Evolutionary conservation across 805 yeast species (phyloP).

Genomic region (Candida piceae): DNA sequence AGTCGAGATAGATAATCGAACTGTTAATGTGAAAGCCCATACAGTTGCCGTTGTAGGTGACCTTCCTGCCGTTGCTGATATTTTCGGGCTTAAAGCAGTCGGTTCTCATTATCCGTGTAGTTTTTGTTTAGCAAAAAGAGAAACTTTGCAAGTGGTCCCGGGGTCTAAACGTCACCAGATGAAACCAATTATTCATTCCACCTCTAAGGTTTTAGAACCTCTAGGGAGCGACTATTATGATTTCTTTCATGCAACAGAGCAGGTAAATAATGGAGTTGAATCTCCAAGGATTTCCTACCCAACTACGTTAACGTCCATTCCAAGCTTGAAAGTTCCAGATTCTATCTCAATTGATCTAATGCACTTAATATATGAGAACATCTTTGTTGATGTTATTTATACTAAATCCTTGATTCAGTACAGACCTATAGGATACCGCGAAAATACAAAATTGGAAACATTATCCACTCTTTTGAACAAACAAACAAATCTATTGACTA

Average conservation of each 20-base stretch:
- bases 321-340: background rate
- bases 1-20: conserved; percentile 1
- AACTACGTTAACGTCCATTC: background rate
- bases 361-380: background rate
- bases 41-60: background rate
- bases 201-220: background rate
- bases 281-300: background rate
- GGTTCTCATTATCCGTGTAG: background rate
- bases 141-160: background rate
- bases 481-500: background rate
- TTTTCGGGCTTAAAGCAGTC: background rate
- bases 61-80: background rate
- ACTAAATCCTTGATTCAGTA: background rate
- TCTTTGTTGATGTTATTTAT: background rate
- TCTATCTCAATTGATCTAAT: background rate
- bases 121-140: background rate
- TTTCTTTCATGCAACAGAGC: background rate
- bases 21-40: background rate
- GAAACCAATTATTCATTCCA: background rate
- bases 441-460: background rate
- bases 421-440: background rate
- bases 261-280: no score
- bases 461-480: background rate
- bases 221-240: background rate
- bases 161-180: background rate